phyloP scores from a whole-genome alignment of 179 eudicot species.

The Spinacia oleracea region DNA sequence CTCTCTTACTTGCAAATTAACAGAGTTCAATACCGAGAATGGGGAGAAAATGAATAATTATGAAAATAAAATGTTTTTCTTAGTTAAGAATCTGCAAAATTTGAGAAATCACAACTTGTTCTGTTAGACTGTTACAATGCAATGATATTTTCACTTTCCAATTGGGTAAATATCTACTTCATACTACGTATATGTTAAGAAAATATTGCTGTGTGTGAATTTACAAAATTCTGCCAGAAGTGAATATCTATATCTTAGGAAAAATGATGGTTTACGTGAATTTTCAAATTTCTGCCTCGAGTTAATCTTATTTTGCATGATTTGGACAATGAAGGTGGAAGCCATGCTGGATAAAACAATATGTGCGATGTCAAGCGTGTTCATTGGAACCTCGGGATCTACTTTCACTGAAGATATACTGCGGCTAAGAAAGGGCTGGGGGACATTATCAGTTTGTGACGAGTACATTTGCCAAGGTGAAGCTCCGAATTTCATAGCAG shows the following conservation, averaged over 20 bases:
- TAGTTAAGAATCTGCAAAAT: neutral
- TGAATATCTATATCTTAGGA: neutral
- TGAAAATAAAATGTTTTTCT: neutral
- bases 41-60: neutral
- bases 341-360: slow-evolving; percentile 98
- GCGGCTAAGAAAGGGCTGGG: slow-evolving; percentile 90
- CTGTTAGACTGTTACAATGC: neutral
- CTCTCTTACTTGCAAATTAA: neutral
- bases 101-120: neutral
- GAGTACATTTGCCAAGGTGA: slow-evolving; percentile 89
- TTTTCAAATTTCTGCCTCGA: neutral
- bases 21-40: neutral
- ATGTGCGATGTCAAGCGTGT: slow-evolving; percentile 77
- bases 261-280: neutral
- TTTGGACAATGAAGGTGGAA: slow-evolving; percentile 66
- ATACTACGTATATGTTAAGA: too few species aligned
- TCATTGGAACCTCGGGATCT: slow-evolving; percentile 87
- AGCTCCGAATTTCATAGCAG: slow-evolving; percentile 84
- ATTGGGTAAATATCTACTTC: neutral
- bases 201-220: too few species aligned
- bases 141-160: neutral
- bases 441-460: slow-evolving; percentile 76
- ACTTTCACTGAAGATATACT: slow-evolving; percentile 95
- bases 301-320: slow-evolving; percentile 14
- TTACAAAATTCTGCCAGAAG: too few species aligned